A percentile compares a stretch with the other conserved stretches of the same genome.
Conservation (phyloP, 495 filamentous ascomycete species). For the Tricharina praecox region DNA sequence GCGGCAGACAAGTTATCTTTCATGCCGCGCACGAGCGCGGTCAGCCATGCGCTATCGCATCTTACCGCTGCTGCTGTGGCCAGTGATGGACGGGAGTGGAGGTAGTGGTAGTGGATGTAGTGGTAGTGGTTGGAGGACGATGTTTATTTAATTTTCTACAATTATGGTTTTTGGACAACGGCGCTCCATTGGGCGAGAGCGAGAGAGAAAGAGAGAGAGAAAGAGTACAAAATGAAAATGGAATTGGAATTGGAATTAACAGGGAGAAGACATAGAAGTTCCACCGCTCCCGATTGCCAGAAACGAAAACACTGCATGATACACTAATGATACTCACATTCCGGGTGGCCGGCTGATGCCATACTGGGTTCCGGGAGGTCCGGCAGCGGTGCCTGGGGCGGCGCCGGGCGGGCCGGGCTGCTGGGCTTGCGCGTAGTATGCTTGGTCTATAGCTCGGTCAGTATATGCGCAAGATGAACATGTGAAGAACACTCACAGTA, state of each 20-base stretch:
- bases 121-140: too few species aligned
- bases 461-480: not conserved
- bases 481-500: slow-evolving; percentile 37
- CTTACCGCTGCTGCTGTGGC: not conserved
- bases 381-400: slow-evolving; percentile 12
- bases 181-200: too few species aligned
- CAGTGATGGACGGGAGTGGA: not conserved
- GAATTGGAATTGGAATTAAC: too few species aligned
- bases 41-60: slow-evolving; percentile 19
- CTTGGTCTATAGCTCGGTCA: slow-evolving; percentile 14
- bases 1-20: slow-evolving; percentile 13
- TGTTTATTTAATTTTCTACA: not conserved
- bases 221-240: not conserved
- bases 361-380: slow-evolving; percentile 18
- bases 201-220: not conserved
- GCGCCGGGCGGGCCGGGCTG: slow-evolving; percentile 20
- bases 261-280: too few species aligned
- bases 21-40: slow-evolving; percentile 20
- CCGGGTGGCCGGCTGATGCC: too few species aligned
- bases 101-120: too few species aligned
- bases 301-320: too few species aligned
- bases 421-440: slow-evolving; percentile 19
- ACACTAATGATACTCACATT: too few species aligned
- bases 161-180: too few species aligned
- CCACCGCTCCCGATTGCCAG: too few species aligned